phyloP scores from a whole-genome alignment of 2,329 filamentous ascomycete species.

The Dactylellina sp. region DNA sequence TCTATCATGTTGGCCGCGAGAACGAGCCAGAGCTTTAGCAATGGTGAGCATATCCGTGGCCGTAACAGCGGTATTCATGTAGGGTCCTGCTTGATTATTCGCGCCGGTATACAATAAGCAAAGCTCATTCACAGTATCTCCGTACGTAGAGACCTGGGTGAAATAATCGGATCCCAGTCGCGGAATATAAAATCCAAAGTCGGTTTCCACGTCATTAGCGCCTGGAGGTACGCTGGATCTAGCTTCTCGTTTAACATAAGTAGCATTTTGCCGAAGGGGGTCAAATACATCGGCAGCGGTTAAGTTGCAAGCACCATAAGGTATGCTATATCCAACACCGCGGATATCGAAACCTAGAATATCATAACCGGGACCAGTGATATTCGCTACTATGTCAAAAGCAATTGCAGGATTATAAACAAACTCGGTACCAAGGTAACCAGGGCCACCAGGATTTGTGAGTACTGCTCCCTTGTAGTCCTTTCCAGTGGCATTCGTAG shows the following conservation, averaged over 20 bases:
- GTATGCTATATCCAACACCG: constrained; percentile 41
- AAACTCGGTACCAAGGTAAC: constrained; percentile 64
- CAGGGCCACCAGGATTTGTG: constrained; percentile 66
- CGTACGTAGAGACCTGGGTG: neutral
- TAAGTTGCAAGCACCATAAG: constrained; percentile 29
- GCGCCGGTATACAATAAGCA: constrained; percentile 8
- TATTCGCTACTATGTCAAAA: neutral
- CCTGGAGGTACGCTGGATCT: neutral
- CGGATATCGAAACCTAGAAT: constrained; percentile 49
- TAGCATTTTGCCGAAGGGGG: constrained; percentile 46
- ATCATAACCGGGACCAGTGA: constrained; percentile 42
- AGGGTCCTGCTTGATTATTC: constrained; percentile 39
- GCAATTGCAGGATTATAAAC: constrained; percentile 58
- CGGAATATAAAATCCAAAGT: constrained; percentile 30
- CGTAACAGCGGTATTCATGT: constrained; percentile 44
- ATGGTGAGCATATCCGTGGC: constrained; percentile 50
- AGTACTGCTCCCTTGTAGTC: constrained; percentile 62
- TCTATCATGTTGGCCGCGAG: constrained; percentile 8
- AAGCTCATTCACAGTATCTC: neutral
- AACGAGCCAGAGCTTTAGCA: constrained; percentile 39
- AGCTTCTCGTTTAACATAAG: neutral
- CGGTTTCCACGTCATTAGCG: constrained; percentile 9
- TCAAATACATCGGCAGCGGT: constrained; percentile 28
- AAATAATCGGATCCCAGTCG: neutral
- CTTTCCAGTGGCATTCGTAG: constrained; percentile 59